Base-by-base conservation (phyloP, 2,329 filamentous ascomycete genomes). In the Fusarium austroafricanum region DNA sequence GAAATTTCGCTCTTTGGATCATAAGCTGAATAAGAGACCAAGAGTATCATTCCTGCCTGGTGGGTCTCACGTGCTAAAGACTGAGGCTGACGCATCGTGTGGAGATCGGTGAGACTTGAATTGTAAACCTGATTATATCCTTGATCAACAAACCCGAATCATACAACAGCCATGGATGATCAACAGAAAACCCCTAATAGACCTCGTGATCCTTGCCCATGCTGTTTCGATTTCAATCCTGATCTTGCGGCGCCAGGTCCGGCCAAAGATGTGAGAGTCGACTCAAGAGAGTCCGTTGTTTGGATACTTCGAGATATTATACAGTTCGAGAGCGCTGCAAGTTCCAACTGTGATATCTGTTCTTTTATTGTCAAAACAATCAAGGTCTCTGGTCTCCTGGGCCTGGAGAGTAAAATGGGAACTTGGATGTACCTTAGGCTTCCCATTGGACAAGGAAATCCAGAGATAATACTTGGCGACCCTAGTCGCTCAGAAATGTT, bases 61-160 rank as follows among this genome's bases (percentile, higher is more conserved):
- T 63, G 59, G 51, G 33, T 40, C 58, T 65, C 61, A 65, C 61
- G 61, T 65, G 61, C 37, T 17, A n/a, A 35, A n/a, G 29, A 35
- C 49, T 29, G 9, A 38, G 29, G 20, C 7, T 6, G 10, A 5
- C 12, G 10, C 10, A 8, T 31, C 21, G 7, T 57, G 52, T 37
- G 56, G 52, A 37, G 56, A 43, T 15, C 23, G 31, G 42, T 37
- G 14, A 47, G 49, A 26, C 1, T 35, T 23, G 20, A 15, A 29
- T 38, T 18, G 11, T 55, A 17, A n/a, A 20, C n/a, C 18, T 21
- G 14, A 28, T 33, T 33, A 40, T 38, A 40, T 15, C 21, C 29
- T 54, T 37, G n/a, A 10, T 6, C 15, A 29, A 29, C 23, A 46
- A 20, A 12, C 5, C 6, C 3, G 26, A 5, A 14, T 37, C 5